Percentiles rank a stretch among this genome's conserved stretches.
These are phyloP conservation scores for Rubia balearica DNA, from an alignment of 305 asterid species.

Conservation along the genomic window DNA sequence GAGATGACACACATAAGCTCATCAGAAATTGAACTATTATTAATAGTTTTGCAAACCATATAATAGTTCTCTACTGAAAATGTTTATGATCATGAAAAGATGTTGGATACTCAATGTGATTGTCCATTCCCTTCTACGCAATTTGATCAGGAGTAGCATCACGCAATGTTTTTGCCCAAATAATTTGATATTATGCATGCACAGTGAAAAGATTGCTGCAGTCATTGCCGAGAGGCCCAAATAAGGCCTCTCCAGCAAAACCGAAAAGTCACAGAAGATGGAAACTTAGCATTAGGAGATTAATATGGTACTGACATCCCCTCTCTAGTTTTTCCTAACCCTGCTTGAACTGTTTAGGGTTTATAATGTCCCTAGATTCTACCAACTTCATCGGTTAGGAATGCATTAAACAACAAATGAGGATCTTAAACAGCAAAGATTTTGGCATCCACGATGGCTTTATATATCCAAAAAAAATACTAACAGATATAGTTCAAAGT, in stretches of 20 bases:
- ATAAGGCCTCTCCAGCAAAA: background rate
- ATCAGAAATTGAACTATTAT: background rate
- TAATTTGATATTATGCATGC: background rate
- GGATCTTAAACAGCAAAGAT: background rate
- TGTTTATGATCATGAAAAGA: background rate
- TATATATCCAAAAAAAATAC: background rate
- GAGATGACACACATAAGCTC: background rate
- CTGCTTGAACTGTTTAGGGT: background rate
- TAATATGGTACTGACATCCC: background rate
- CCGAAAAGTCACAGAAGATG: background rate
- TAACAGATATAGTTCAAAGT: too few relatives aligned
- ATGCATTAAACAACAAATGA: background rate
- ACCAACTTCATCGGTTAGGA: background rate
- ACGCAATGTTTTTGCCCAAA: background rate
- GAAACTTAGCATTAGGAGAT: background rate
- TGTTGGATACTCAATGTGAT: background rate
- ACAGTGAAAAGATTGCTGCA: background rate
- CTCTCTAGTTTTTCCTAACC: background rate
- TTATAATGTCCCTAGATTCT: background rate
- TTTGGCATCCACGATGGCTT: background rate
- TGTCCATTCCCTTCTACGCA: background rate
- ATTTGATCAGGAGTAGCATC: background rate
- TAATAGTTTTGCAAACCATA: background rate
- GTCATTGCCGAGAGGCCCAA: background rate
- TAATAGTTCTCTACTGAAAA: background rate